These are phyloP conservation scores for Colletotrichum magnum DNA, from an alignment of 2,329 filamentous ascomycete species.

Conservation along the genomic window DNA sequence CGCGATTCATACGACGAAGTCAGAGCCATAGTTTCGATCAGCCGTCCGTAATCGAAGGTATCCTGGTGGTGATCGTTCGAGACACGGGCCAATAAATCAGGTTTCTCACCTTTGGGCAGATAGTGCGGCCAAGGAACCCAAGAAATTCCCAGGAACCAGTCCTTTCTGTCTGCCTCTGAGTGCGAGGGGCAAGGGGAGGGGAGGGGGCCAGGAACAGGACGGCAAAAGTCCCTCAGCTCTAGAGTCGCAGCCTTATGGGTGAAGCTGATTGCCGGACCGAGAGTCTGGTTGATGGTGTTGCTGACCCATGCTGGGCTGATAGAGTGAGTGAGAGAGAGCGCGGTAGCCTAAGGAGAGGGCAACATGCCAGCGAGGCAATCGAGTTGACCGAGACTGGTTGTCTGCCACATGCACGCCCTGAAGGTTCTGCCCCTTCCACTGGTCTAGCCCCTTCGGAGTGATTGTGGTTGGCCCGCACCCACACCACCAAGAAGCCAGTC, in stretches of 20 bases:
- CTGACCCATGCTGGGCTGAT: slow-evolving; percentile 34
- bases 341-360: too few species aligned
- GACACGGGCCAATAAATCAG: slow-evolving; percentile 22
- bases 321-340: background rate
- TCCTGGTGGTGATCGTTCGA: slow-evolving; percentile 26
- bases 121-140: background rate
- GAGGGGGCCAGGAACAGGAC: background rate
- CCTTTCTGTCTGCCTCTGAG: background rate
- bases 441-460: slow-evolving; percentile 5
- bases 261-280: slow-evolving; percentile 20
- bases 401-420: slow-evolving; percentile 27
- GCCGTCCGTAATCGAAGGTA: slow-evolving; percentile 5
- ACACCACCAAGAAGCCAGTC: slow-evolving; percentile 1
- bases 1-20: slow-evolving; percentile 3
- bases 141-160: background rate
- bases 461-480: slow-evolving; percentile 8
- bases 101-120: background rate
- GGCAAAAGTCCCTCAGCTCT: slow-evolving; percentile 12
- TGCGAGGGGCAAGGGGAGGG: background rate
- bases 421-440: slow-evolving; percentile 11
- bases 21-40: background rate
- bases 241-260: background rate
- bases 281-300: slow-evolving; percentile 25
- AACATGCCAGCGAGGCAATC: slow-evolving; percentile 21
- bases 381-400: slow-evolving; percentile 26